These are phyloP conservation scores for Cryptomeria japonica DNA, from an alignment of 75 land plant species.

Conservation along the genomic window DNA sequence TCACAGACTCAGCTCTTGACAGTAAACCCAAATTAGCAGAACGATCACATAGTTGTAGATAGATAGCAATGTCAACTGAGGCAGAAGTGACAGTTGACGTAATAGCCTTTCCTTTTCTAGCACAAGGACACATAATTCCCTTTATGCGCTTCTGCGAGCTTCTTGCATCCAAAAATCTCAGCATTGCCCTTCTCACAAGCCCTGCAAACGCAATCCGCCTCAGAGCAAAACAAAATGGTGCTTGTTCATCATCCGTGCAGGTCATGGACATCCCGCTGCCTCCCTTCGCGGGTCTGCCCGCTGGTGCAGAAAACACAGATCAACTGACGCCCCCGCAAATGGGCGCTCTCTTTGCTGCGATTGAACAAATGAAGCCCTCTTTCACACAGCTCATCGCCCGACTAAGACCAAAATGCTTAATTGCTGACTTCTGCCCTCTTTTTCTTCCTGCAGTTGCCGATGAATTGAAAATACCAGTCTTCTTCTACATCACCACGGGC, in stretches of 20 bases:
- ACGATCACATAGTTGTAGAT: too few relatives aligned
- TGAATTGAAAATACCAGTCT: background rate
- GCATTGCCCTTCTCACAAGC: too few relatives aligned
- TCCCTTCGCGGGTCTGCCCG: background rate
- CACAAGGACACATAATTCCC: too few relatives aligned
- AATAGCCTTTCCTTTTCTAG: too few relatives aligned
- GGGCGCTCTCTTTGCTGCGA: background rate
- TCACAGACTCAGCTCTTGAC: too few relatives aligned
- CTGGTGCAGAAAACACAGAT: background rate
- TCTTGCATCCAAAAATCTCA: too few relatives aligned
- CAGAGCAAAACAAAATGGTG: too few relatives aligned
- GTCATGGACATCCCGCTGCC: background rate
- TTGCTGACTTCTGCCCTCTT: background rate
- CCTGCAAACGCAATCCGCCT: too few relatives aligned
- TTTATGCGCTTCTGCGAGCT: too few relatives aligned
- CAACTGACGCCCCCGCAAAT: background rate
- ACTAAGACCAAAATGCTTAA: background rate
- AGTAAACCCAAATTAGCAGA: too few relatives aligned
- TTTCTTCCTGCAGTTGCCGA: background rate
- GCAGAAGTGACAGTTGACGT: too few relatives aligned
- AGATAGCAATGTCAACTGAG: too few relatives aligned
- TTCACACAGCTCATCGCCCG: background rate
- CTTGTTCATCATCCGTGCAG: background rate
- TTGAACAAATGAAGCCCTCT: background rate
- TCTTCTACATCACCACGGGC: background rate